Percentiles rank a stretch among this genome's conserved stretches.
Evolutionary conservation across 1,139 yeast species (phyloP).

Genomic region (Meyerozyma smithsonii): DNA sequence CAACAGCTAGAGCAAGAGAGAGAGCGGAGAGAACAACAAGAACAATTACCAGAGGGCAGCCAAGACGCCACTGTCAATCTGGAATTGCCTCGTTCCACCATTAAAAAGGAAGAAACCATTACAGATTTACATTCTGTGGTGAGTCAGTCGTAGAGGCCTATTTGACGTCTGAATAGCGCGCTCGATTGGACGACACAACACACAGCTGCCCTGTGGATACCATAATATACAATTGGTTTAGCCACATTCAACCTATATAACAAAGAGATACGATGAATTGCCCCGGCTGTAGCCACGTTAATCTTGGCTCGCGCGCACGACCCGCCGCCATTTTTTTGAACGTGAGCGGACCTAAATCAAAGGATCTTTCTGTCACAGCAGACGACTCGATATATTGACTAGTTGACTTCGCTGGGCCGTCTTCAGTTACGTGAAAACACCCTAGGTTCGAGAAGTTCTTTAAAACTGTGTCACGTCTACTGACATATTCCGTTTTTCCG

Average conservation of each 20-base stretch:
- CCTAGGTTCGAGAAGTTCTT: background rate
- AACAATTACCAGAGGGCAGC: slow-evolving; percentile 1
- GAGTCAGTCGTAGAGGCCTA: background rate
- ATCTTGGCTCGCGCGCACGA: background rate
- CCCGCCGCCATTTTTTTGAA: slow-evolving; percentile 1
- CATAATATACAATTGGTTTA: too few species aligned
- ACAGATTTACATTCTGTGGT: slow-evolving; percentile 50
- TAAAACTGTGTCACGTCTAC: background rate
- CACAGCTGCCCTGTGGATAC: too few species aligned
- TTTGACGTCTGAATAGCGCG: too few species aligned
- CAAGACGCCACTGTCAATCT: slow-evolving; percentile 1
- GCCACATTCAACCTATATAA: too few species aligned
- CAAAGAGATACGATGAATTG: background rate
- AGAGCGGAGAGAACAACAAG: slow-evolving; percentile 1
- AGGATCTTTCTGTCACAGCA: background rate
- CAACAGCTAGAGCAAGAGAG: background rate
- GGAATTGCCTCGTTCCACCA: slow-evolving; percentile 3
- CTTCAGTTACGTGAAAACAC: background rate
- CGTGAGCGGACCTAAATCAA: background rate
- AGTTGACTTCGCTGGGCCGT: background rate
- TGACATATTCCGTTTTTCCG: background rate
- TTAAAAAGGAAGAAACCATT: slow-evolving; percentile 49
- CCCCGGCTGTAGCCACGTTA: background rate
- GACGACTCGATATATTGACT: background rate
- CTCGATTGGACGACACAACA: too few species aligned